Evolutionary conservation across 352 stramenopile species (phyloP).

Genomic region (Phytopythium oedochilum): DNA sequence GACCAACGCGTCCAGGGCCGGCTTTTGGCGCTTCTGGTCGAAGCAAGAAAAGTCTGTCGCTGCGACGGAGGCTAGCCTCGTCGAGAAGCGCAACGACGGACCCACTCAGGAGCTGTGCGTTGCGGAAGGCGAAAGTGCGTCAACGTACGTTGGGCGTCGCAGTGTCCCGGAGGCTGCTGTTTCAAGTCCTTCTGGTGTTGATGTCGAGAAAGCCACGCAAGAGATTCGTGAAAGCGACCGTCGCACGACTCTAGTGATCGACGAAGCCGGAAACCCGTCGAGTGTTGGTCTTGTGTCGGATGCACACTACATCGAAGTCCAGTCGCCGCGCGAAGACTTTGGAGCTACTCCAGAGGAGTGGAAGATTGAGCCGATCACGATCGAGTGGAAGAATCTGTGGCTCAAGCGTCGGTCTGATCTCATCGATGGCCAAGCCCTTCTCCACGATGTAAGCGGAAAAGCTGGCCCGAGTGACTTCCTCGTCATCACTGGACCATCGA

Average conservation of each 20-base stretch:
- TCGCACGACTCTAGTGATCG: conserved; percentile 23
- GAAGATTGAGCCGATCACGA: conserved; percentile 14
- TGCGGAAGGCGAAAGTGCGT: not conserved
- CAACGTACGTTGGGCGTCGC: not conserved
- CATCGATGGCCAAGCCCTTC: conserved; percentile 14
- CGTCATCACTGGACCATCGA: conserved; percentile 53
- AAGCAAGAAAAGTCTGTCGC: conserved; percentile 12
- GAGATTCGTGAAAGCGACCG: conserved; percentile 25
- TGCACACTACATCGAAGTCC: conserved; percentile 19
- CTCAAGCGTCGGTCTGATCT: conserved; percentile 5
- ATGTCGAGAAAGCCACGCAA: not conserved
- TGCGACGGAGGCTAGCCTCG: not conserved
- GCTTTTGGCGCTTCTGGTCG: conserved; percentile 14
- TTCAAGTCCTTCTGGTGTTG: not conserved
- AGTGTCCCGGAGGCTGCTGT: not conserved
- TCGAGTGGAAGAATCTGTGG: conserved; percentile 23
- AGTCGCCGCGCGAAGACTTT: conserved; percentile 13
- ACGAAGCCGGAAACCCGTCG: conserved; percentile 16
- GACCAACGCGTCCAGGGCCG: not conserved
- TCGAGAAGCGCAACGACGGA: conserved; percentile 4
- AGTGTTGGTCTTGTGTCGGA: conserved; percentile 13
- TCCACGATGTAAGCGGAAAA: conserved; percentile 39
- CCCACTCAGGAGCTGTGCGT: conserved; percentile 8
- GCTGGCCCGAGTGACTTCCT: conserved; percentile 42
- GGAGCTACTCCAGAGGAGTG: conserved; percentile 3